Percentiles rank a stretch among this genome's conserved stretches.
phyloP scores from a whole-genome alignment of 345 rosid species.

The Cardamine chenopodiifolia region DNA sequence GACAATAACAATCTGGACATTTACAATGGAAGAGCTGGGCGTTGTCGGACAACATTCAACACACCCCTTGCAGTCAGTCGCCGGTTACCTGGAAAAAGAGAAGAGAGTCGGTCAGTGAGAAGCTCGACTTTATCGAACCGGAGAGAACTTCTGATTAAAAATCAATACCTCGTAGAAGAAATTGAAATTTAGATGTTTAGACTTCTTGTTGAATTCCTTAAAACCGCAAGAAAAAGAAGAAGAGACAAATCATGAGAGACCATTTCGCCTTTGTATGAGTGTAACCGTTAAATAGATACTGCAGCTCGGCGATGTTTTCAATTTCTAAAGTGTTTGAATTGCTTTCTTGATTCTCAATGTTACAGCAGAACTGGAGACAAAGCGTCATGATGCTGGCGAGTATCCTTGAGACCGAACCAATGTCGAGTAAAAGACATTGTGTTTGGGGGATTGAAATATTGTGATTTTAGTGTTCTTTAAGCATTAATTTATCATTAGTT shows the following conservation, averaged over 20 bases:
- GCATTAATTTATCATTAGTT: too few species aligned
- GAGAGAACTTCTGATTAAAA: not conserved
- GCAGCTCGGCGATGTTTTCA: conserved; percentile 84
- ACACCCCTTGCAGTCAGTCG: conserved; percentile 88
- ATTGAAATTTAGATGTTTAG: conserved; percentile 88
- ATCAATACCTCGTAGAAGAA: conserved; percentile 80
- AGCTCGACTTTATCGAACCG: not conserved
- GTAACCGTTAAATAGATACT: conserved; percentile 1
- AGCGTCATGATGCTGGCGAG: conserved; percentile 94
- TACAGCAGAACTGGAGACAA: conserved; percentile 97
- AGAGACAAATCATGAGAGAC: not conserved
- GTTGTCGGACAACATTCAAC: conserved; percentile 78
- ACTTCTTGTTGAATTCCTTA: conserved; percentile 96
- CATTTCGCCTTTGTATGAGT: conserved; percentile 1
- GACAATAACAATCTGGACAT: conserved; percentile 13
- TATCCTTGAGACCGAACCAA: conserved; percentile 94
- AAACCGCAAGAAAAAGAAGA: not conserved
- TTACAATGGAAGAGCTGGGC: conserved; percentile 64
- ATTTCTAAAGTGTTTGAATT: conserved; percentile 72
- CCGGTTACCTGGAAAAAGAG: conserved; percentile 49
- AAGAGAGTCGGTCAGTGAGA: conserved; percentile 18
- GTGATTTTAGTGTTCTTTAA: too few species aligned
- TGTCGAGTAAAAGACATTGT: conserved; percentile 91
- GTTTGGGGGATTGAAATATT: too few species aligned
- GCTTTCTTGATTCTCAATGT: conserved; percentile 87